Percentiles rank a stretch among this genome's conserved stretches.
Conservation (phyloP, 2,329 filamentous ascomycete species). For the Cladosporium sp. region DNA sequence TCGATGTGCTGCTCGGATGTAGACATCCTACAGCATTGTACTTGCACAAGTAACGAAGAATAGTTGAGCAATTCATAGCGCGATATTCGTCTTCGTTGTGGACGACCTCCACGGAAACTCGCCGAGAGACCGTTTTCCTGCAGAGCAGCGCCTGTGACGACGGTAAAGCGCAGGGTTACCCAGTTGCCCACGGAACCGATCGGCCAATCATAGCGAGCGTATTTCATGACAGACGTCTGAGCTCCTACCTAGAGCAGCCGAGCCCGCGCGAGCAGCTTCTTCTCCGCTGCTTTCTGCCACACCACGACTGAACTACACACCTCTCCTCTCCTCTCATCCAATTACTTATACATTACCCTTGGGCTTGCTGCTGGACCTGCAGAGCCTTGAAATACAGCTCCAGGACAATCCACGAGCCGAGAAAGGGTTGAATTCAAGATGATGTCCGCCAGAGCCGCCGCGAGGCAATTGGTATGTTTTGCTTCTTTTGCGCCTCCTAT, state of each 20-base stretch:
- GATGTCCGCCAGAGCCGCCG: conserved; percentile 40
- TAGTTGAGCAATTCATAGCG: background rate
- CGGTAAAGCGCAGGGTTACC: conserved; percentile 11
- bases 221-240: conserved; percentile 8
- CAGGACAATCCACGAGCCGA: conserved; percentile 23
- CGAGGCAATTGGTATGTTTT: conserved; percentile 42
- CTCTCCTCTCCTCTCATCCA: conserved; percentile 12
- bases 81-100: background rate
- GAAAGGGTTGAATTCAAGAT: conserved; percentile 33
- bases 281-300: conserved; percentile 20
- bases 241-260: conserved; percentile 17
- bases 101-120: background rate
- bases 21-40: background rate
- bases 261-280: conserved; percentile 21
- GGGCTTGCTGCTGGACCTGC: conserved; percentile 28
- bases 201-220: conserved; percentile 8
- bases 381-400: conserved; percentile 21
- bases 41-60: background rate
- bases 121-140: background rate
- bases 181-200: conserved; percentile 16
- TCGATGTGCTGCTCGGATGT: background rate
- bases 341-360: conserved; percentile 8
- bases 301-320: conserved; percentile 24
- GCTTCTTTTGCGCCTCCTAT: conserved; percentile 6
- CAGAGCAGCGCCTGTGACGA: conserved; percentile 15